phyloP scores from a whole-genome alignment of 225 moss, liverwort and hornwort genomes.

The Marchantia polymorpha region DNA sequence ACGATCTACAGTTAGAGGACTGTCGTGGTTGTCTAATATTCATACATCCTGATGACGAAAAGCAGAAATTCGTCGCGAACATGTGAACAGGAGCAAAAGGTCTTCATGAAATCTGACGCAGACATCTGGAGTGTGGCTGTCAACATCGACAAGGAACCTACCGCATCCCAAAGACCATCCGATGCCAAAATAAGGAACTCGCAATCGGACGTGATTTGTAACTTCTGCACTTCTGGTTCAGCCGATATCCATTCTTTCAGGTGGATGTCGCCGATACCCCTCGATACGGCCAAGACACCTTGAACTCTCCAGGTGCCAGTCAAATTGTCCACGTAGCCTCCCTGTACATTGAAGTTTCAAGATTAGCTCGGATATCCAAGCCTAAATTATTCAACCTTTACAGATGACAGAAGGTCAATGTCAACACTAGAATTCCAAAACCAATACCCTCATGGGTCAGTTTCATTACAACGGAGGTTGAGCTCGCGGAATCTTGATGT shows the following conservation, averaged over 20 bases:
- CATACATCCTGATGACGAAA: too few relatives aligned
- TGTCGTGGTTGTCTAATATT: too few relatives aligned
- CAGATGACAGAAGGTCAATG: too few relatives aligned
- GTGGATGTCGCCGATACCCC: slow-evolving; percentile 45
- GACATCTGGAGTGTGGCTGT: too few relatives aligned
- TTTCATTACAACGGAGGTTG: background rate
- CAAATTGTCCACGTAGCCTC: slow-evolving; percentile 41
- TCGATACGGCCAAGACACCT: slow-evolving; percentile 39
- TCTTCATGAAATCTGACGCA: too few relatives aligned
- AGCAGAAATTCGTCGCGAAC: too few relatives aligned
- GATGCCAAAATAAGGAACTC: slow-evolving; percentile 49
- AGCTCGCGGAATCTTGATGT: background rate
- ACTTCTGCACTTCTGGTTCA: slow-evolving; percentile 44
- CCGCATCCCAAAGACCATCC: slow-evolving; percentile 52
- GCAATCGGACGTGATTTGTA: slow-evolving; percentile 39
- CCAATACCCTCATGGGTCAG: too few relatives aligned
- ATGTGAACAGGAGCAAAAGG: too few relatives aligned
- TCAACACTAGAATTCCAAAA: too few relatives aligned
- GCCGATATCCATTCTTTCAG: slow-evolving; percentile 49
- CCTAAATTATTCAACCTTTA: too few relatives aligned
- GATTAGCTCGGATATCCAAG: background rate
- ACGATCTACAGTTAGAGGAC: too few relatives aligned
- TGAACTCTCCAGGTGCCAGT: slow-evolving; percentile 50
- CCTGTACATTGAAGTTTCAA: slow-evolving; percentile 18
- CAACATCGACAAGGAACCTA: slow-evolving; percentile 10